phyloP scores from a whole-genome alignment of 164 flowering plant genomes.

The Stephania cephalantha region DNA sequence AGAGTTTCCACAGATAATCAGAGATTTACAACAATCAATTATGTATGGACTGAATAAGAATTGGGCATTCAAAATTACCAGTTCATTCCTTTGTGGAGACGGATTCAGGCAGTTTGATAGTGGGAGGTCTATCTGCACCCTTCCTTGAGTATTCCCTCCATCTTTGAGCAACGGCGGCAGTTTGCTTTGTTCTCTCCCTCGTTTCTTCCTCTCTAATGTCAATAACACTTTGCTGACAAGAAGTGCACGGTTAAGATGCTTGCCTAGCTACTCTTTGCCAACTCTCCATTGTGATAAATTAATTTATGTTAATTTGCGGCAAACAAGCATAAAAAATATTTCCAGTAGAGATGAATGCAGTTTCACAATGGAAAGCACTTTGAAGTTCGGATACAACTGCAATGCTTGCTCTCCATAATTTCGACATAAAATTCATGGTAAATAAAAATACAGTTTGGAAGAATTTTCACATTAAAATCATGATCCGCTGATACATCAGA shows the following conservation, averaged over 20 bases:
- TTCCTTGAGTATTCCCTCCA: conserved; percentile 95
- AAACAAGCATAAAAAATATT: not conserved
- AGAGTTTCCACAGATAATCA: conserved; percentile 15
- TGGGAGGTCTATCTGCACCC: conserved; percentile 81
- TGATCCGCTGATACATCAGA: not conserved
- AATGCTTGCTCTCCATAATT: not conserved
- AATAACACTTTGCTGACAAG: not conserved
- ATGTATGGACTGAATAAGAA: conserved; percentile 3
- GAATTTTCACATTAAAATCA: not conserved
- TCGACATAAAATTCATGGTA: not conserved
- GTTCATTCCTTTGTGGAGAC: conserved; percentile 45
- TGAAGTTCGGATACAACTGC: not conserved
- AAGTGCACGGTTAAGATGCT: not conserved
- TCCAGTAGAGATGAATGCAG: too few relatives aligned
- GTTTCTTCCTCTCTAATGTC: conserved; percentile 50
- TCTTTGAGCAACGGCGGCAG: conserved; percentile 91
- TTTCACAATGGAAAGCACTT: too few relatives aligned
- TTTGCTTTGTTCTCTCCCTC: conserved; percentile 66
- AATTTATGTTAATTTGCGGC: too few relatives aligned
- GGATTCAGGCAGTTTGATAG: conserved; percentile 73
- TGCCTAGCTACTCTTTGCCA: not conserved
- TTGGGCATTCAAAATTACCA: not conserved
- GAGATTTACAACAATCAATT: conserved; percentile 10
- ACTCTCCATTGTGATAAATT: not conserved
- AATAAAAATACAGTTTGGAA: not conserved